These are phyloP conservation scores for Penicillium brevicompactum DNA, from an alignment of 2,329 filamentous ascomycete species.

Conservation along the genomic window DNA sequence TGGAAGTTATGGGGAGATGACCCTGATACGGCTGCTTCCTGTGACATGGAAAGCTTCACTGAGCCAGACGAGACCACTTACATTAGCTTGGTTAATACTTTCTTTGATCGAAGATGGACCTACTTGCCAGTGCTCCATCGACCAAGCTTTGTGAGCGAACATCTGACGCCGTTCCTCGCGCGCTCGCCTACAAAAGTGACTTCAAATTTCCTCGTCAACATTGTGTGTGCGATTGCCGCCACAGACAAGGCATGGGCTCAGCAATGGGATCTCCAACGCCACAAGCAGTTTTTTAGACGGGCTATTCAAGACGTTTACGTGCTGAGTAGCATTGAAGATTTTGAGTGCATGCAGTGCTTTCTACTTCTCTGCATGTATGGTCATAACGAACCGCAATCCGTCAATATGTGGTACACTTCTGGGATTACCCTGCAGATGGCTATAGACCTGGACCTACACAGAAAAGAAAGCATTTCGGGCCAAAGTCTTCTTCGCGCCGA, in stretches of 20 bases:
- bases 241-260: constrained; percentile 17
- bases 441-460: constrained; percentile 25
- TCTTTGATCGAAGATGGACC: constrained; percentile 29
- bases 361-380: constrained; percentile 30
- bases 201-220: constrained; percentile 23
- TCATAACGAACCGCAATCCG: constrained; percentile 27
- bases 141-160: constrained; percentile 18
- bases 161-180: background rate
- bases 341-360: constrained; percentile 28
- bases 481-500: constrained; percentile 16
- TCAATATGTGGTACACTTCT: constrained; percentile 28
- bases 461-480: constrained; percentile 15
- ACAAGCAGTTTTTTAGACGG: constrained; percentile 6
- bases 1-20: constrained; percentile 17
- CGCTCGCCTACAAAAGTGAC: background rate
- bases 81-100: constrained; percentile 17
- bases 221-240: constrained; percentile 26
- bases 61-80: constrained; percentile 1
- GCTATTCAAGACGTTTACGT: constrained; percentile 18
- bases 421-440: constrained; percentile 25
- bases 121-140: constrained; percentile 27
- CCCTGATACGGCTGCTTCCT: background rate
- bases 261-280: background rate
- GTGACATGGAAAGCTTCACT: background rate
- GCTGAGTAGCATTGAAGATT: constrained; percentile 16